These are phyloP conservation scores for Rhododendron mucronatum DNA, from an alignment of 148 eudicot genomes.

Conservation along the genomic window DNA sequence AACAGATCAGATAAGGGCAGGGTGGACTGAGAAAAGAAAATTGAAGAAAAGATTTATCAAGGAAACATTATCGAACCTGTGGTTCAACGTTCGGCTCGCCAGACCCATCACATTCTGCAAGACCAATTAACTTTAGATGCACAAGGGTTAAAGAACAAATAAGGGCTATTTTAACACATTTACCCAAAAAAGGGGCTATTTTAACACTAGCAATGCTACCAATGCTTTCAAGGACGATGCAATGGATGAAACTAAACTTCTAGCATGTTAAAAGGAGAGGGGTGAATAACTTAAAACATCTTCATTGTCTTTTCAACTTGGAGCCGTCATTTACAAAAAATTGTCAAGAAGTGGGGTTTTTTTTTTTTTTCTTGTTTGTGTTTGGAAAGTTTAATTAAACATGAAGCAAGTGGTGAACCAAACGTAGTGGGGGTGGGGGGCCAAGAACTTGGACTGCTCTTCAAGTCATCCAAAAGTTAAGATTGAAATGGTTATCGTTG, in stretches of 20 bases:
- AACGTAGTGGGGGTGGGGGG: background rate
- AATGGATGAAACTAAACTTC: background rate
- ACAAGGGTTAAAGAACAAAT: background rate
- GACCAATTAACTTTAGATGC: slow-evolving; percentile 12
- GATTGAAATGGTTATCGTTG: background rate
- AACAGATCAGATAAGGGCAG: background rate
- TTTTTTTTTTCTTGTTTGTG: background rate
- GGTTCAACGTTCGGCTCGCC: slow-evolving; percentile 86
- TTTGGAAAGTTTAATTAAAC: background rate
- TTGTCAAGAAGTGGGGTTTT: background rate
- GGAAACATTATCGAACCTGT: slow-evolving; percentile 49
- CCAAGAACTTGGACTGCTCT: background rate
- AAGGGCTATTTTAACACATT: background rate
- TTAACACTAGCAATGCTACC: background rate
- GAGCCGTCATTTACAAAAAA: background rate
- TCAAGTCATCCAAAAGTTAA: background rate
- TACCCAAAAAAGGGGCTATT: too few species aligned
- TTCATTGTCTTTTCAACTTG: background rate
- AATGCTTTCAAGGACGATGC: background rate
- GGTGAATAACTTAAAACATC: background rate
- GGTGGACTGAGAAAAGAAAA: background rate
- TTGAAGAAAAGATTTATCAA: background rate
- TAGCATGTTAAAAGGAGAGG: background rate
- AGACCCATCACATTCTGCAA: slow-evolving; percentile 92
- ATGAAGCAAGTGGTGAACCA: background rate